Evolutionary conservation across 1,284 basidiomycete genomes (phyloP), one percentile per base, ranked within the genome.

Genomic region (Ceratobasidium sp.): DNA sequence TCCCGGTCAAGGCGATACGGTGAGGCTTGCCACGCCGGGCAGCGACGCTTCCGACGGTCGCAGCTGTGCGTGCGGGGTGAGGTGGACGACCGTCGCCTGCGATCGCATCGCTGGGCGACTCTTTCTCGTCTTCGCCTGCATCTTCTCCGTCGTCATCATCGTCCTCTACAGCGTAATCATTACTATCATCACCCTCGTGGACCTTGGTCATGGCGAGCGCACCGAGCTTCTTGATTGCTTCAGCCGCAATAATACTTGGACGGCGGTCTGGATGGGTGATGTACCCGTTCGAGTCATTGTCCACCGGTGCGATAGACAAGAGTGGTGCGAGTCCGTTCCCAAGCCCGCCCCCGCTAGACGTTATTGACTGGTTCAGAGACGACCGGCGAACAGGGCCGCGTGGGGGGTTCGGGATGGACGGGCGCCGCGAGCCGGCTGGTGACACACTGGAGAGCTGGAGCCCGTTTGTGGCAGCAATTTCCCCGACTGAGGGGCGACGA

Each of bases 1-100:
- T 89, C 80, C 76, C 88, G 86, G 19, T 85, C 84, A 22, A 85
- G 84, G 22, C 89, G 80, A 74, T 89, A 86, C 2, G 83, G 79
- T 0, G 86, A 83, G 61, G 81, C 79, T 14, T 78, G 78, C 29
- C 80, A 76, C 8, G 78, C 80, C 83, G 51, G 81, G 49, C 51
- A 37, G 66, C 66, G 24, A 71, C 66, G 5, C 59, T 39, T 43
- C 66, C 54, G 34, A 9, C 27, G 24, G 29, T 29, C 22, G 66
- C 27, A 29, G 37, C 43, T 22, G 54, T 31, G 29, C 54, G 37
- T 16, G 27, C 4, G 4, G 22, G 13, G 11, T 46, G 54, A 4
- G 37, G 37, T 9, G 1, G 41, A 8, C 54, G 66, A 13, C 66
- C 66, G n/a, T 9, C 54, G 19, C 66, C 66, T 78, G 48, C 83